Conservation (phyloP, 495 filamentous ascomycete species). For the Clohesyomyces aquaticus region DNA sequence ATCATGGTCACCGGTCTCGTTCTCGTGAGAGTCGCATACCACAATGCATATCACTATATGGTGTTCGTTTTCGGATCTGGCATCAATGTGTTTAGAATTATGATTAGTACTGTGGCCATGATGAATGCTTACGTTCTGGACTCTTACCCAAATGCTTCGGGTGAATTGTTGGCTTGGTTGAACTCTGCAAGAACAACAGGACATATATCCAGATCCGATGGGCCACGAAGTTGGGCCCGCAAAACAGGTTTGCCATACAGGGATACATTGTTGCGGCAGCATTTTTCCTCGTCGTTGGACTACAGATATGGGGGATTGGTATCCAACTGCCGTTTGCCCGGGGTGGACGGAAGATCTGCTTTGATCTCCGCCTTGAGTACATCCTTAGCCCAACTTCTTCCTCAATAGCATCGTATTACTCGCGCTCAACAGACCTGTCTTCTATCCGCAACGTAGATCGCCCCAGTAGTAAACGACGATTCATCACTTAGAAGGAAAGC, state of each 20-base stretch:
- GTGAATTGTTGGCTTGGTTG: conserved; percentile 51
- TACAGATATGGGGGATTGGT: conserved; percentile 30
- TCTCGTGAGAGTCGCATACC: conserved; percentile 33
- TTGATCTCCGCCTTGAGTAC: too few species aligned
- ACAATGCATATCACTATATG: conserved; percentile 31
- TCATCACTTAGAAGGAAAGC: too few species aligned
- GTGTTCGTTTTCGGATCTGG: conserved; percentile 37
- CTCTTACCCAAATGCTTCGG: conserved; percentile 49
- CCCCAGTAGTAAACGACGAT: too few species aligned
- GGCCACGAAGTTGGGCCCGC: conserved; percentile 38
- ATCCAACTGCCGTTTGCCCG: too few species aligned
- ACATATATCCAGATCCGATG: conserved; percentile 54
- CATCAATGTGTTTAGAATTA: conserved; percentile 32
- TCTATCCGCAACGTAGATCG: too few species aligned
- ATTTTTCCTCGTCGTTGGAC: conserved; percentile 25
- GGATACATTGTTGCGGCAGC: conserved; percentile 52
- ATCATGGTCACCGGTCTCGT: conserved; percentile 37
- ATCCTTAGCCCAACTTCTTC: too few species aligned
- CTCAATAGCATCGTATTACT: too few species aligned
- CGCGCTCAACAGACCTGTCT: too few species aligned
- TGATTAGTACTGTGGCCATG: conserved; percentile 37
- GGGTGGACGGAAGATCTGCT: too few species aligned
- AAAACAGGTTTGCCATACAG: conserved; percentile 36
- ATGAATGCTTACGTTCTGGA: conserved; percentile 47
- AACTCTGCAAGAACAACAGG: conserved; percentile 38